Conservation (phyloP, 345 rosid genomes). For the Pistacia integerrima region DNA sequence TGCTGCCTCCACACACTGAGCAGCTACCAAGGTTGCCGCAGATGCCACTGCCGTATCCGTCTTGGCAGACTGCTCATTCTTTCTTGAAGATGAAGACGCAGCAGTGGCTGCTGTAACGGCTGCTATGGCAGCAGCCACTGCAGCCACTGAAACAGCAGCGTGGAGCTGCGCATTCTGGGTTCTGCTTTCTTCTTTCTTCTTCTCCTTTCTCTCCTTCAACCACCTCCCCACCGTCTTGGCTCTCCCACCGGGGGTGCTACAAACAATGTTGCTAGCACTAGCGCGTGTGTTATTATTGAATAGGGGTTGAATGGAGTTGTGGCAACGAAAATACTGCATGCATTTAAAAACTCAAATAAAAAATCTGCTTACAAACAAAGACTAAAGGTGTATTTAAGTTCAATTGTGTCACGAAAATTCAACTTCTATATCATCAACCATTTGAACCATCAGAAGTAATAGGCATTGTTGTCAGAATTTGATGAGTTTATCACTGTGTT, state of each 20-base stretch:
- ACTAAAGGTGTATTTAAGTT: neutral
- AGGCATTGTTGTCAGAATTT: too few species aligned
- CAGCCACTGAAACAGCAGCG: constrained; percentile 88
- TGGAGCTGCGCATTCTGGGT: constrained; percentile 88
- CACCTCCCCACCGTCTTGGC: constrained; percentile 92
- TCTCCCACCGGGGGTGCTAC: constrained; percentile 58
- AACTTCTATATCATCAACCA: neutral
- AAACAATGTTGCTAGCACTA: constrained; percentile 43
- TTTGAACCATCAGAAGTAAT: neutral
- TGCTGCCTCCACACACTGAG: constrained; percentile 96
- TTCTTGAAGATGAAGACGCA: constrained; percentile 56
- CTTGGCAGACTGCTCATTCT: constrained; percentile 69
- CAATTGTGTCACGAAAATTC: neutral
- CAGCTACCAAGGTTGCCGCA: constrained; percentile 93
- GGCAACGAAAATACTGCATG: constrained; percentile 76
- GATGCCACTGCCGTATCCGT: constrained; percentile 90
- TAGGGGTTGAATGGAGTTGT: constrained; percentile 80
- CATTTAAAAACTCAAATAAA: constrained; percentile 10
- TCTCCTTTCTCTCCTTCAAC: constrained; percentile 95
- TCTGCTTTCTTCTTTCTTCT: constrained; percentile 89
- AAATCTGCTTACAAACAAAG: neutral
- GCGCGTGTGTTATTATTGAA: constrained; percentile 59
- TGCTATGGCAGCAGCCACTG: constrained; percentile 88
- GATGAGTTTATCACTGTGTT: too few species aligned
- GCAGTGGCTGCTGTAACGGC: constrained; percentile 84